phyloP scores from a whole-genome alignment of 2,329 filamentous ascomycete genomes.

The Eurotiales sp. region DNA sequence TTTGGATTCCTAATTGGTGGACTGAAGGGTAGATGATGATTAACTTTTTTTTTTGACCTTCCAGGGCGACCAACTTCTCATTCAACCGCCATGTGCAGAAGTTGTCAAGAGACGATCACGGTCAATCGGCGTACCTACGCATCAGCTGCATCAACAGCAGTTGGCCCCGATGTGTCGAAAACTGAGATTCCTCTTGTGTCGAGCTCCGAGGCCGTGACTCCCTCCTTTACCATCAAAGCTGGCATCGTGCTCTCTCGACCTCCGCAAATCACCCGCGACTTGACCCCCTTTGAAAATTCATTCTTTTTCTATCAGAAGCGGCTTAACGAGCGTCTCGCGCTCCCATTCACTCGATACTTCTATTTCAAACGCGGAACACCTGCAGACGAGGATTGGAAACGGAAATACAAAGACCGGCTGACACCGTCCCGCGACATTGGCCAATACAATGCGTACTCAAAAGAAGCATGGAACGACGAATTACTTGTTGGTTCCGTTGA shows the following conservation, averaged over 20 bases:
- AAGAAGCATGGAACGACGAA: slow-evolving; percentile 88
- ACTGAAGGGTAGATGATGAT: slow-evolving; percentile 2
- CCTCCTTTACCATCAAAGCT: slow-evolving; percentile 49
- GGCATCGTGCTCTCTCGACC: slow-evolving; percentile 84
- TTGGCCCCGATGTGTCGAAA: slow-evolving; percentile 27
- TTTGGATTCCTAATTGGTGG: neutral
- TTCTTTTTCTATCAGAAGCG: slow-evolving; percentile 98
- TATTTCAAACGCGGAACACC: slow-evolving; percentile 93
- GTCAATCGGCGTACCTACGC: slow-evolving; percentile 38
- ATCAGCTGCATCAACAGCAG: slow-evolving; percentile 32
- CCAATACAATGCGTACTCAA: slow-evolving; percentile 69
- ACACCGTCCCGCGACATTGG: slow-evolving; percentile 82
- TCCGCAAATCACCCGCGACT: slow-evolving; percentile 77
- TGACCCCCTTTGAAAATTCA: slow-evolving; percentile 83
- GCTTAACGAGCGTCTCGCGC: slow-evolving; percentile 83
- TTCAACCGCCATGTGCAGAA: slow-evolving; percentile 40
- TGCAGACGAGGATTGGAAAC: slow-evolving; percentile 80
- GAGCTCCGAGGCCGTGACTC: slow-evolving; percentile 40
- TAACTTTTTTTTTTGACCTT: slow-evolving; percentile 20
- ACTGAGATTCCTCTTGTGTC: slow-evolving; percentile 31
- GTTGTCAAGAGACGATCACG: slow-evolving; percentile 40
- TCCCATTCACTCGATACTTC: slow-evolving; percentile 85
- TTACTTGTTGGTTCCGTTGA: slow-evolving; percentile 69
- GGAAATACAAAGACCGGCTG: slow-evolving; percentile 73
- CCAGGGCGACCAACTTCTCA: slow-evolving; percentile 31